Conservation (phyloP, 768 basidiomycete species). For the Trametes gibbosa region DNA sequence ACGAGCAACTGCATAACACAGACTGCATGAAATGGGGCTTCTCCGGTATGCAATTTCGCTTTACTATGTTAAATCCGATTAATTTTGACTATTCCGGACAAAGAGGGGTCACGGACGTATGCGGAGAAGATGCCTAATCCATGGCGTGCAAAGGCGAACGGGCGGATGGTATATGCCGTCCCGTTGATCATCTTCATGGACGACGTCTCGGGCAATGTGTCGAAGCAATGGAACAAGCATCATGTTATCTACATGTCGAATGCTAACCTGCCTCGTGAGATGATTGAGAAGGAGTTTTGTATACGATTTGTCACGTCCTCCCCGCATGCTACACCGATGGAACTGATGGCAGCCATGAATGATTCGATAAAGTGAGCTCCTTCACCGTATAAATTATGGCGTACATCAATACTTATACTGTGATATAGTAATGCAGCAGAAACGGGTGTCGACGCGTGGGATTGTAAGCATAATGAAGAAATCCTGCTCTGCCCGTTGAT, state of each 20-base stretch:
- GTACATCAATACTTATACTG: neutral
- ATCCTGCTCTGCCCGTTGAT: slow-evolving; percentile 27
- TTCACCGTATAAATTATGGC: slow-evolving; percentile 14
- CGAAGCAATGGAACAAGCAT: slow-evolving; percentile 7
- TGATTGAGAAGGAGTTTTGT: neutral
- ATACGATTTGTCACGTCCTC: neutral
- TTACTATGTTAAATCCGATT: neutral
- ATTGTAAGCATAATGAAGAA: slow-evolving; percentile 23
- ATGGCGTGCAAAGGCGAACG: neutral
- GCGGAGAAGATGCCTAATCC: neutral
- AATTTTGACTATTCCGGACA: neutral
- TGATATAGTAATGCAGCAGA: too few species aligned
- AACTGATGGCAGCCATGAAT: neutral
- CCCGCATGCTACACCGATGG: neutral
- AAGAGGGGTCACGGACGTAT: neutral
- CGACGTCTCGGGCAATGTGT: slow-evolving; percentile 1
- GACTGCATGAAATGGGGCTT: too few species aligned
- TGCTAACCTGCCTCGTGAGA: neutral
- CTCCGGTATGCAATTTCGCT: neutral
- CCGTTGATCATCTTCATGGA: slow-evolving; percentile 5
- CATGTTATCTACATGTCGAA: slow-evolving; percentile 1
- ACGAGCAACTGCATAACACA: too few species aligned
- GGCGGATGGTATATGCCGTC: neutral
- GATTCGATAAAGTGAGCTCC: neutral
- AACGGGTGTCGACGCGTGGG: slow-evolving; percentile 20